A percentile compares a stretch with the other conserved stretches of the same genome.
Evolutionary conservation across 345 rosid species (phyloP).

Genomic region (Streptanthus diversifolius): DNA sequence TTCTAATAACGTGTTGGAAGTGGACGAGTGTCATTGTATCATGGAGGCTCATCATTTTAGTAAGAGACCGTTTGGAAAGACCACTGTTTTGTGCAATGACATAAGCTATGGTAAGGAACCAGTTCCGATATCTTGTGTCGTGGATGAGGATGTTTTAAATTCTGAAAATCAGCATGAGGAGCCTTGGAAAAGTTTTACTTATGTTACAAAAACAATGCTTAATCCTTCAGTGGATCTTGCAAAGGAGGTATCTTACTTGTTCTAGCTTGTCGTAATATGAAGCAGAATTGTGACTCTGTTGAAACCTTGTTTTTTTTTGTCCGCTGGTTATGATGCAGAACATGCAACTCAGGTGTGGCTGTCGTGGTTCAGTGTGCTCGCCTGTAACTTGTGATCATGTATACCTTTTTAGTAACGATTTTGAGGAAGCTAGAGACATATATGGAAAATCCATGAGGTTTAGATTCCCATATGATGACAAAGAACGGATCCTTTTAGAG

Average conservation of each 20-base stretch:
- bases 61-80: slow-evolving; percentile 43
- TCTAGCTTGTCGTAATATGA: not conserved
- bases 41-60: slow-evolving; percentile 58
- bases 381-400: slow-evolving; percentile 83
- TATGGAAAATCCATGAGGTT: slow-evolving; percentile 67
- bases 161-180: slow-evolving; percentile 34
- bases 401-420: slow-evolving; percentile 88
- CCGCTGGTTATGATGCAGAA: slow-evolving; percentile 40
- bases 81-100: slow-evolving; percentile 60
- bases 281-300: not conserved
- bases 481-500: slow-evolving; percentile 79
- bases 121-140: slow-evolving; percentile 65
- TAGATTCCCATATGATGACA: slow-evolving; percentile 83
- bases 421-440: slow-evolving; percentile 89
- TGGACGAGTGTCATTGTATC: slow-evolving; percentile 83
- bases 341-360: slow-evolving; percentile 68
- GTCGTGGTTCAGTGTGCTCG: slow-evolving; percentile 55
- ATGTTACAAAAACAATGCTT: slow-evolving; percentile 57
- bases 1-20: slow-evolving; percentile 48
- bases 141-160: slow-evolving; percentile 56
- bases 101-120: slow-evolving; percentile 85
- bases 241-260: slow-evolving; percentile 50
- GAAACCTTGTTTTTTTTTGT: not conserved
- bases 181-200: slow-evolving; percentile 83
- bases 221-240: slow-evolving; percentile 48